These are phyloP conservation scores for Tolypocladium cylindrosporum DNA, from an alignment of 2,329 filamentous ascomycete genomes.

Conservation along the genomic window DNA sequence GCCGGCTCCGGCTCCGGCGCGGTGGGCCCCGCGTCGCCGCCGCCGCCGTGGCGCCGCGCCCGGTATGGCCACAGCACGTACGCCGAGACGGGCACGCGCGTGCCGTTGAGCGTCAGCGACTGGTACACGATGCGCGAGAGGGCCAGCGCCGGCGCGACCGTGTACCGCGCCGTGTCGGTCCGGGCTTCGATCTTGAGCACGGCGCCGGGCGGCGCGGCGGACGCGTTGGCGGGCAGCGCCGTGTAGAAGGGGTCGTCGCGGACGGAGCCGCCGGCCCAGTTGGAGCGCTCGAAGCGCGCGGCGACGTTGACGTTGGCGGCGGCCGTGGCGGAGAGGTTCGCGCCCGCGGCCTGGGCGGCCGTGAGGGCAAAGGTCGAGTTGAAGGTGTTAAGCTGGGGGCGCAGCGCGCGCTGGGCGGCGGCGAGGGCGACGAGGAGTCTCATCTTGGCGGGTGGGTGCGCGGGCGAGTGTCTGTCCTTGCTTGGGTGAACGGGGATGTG, in stretches of 20 bases:
- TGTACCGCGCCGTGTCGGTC: constrained; percentile 27
- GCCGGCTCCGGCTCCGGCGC: no score
- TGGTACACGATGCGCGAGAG: constrained; percentile 40
- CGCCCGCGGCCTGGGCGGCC: constrained; percentile 11
- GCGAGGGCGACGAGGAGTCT: not conserved
- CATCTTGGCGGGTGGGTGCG: not conserved
- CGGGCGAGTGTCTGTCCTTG: no score
- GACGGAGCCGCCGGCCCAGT: constrained; percentile 21
- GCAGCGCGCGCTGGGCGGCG: not conserved
- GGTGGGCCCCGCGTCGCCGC: no score
- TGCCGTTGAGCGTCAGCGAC: constrained; percentile 32
- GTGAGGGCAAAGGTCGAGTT: constrained; percentile 19
- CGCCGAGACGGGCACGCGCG: constrained; percentile 34
- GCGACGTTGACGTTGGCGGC: constrained; percentile 12
- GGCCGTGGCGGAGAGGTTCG: constrained; percentile 9
- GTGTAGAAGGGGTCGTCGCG: constrained; percentile 29
- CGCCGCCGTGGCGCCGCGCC: not conserved
- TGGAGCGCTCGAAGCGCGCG: constrained; percentile 18
- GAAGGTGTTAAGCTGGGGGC: constrained; percentile 10
- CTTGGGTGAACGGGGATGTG: not conserved
- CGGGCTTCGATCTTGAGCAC: constrained; percentile 28
- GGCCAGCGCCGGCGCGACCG: constrained; percentile 27
- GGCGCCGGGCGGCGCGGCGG: constrained; percentile 18
- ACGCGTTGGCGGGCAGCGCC: constrained; percentile 11
- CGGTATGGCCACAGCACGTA: constrained; percentile 39